Percentiles rank a stretch among this genome's conserved stretches.
phyloP scores from a whole-genome alignment of 129 eudicot genomes.

The Mikania micrantha region DNA sequence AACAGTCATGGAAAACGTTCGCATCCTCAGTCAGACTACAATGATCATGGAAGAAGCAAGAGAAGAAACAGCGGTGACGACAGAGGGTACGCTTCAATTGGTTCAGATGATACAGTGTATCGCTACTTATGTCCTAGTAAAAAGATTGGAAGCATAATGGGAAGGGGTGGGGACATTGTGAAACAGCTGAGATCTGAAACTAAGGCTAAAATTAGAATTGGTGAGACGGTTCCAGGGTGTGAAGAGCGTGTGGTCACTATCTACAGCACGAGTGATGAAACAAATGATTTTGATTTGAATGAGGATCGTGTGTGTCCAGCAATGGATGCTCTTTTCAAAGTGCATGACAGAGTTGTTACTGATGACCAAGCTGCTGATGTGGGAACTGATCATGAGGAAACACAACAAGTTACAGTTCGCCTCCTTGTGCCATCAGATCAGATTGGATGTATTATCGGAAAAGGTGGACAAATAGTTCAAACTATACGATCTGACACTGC shows the following conservation, averaged over 20 bases:
- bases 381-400: slow-evolving; percentile 54
- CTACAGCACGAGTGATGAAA: slow-evolving; percentile 78
- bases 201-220: slow-evolving; percentile 82
- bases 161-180: slow-evolving; percentile 96
- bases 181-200: slow-evolving; percentile 81
- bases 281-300: slow-evolving; percentile 63
- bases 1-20: slow-evolving; percentile 75
- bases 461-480: slow-evolving; percentile 93
- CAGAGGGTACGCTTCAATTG: slow-evolving; percentile 55
- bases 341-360: slow-evolving; percentile 78
- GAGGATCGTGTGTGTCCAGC: slow-evolving; percentile 77
- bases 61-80: slow-evolving; percentile 53
- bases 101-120: slow-evolving; percentile 84
- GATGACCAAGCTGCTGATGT: slow-evolving; percentile 56
- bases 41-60: slow-evolving; percentile 65
- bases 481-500: slow-evolving; percentile 80
- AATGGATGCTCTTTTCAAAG: slow-evolving; percentile 82
- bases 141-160: slow-evolving; percentile 91
- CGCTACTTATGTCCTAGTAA: slow-evolving; percentile 83
- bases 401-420: slow-evolving; percentile 51
- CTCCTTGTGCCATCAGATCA: slow-evolving; percentile 93
- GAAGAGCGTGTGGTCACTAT: slow-evolving; percentile 89
- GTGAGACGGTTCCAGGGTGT: slow-evolving; percentile 79
- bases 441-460: slow-evolving; percentile 93
- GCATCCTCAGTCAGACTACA: slow-evolving; percentile 54